Evolutionary conservation across 371 early-diverging fungal species (phyloP), one percentile per base, ranked within the genome.

Genomic region (Rhizomucor miehei): DNA sequence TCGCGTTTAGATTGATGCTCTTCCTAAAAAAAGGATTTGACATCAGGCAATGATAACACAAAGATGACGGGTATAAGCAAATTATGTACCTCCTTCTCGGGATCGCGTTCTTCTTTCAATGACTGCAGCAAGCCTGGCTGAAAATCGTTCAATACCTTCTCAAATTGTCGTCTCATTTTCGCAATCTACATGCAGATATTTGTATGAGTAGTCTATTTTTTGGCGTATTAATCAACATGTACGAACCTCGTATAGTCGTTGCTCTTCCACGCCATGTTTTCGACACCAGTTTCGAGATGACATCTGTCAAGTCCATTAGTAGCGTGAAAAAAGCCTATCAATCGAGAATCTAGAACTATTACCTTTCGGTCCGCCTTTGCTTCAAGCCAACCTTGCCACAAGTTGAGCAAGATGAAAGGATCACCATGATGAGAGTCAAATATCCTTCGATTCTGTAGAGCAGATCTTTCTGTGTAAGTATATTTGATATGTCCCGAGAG

Each of bases 211-310:
- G 36, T 12, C 13, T 38, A 56, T 29, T 6, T 6, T 17, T 24
- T 12, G 19, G 25, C 17, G 14, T 13, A 17, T 12, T 24, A 43
- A 13, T 25, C 14, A 40, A 19, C 6, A 34, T 35, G n/a, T 44
- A 23, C 0, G 19, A 63, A 85, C 85, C 67, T 88, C 89, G 59
- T 86, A 88, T 35, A 88, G 48, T 24, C 89, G 71, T 25, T 86
- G 86, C 48, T 88, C 89, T 62, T 86, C 87, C 1, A 86, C 57
- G 1, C 86, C 82, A 57, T 77, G 78, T n/a, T 75, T 64, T 47
- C 60, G 70, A 57, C 86, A 86, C 89, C 89, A 88, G 37, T 62
- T 72, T 35, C 73, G 65, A 9, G 85, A 82, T 0, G 81, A 79
- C 44, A 60, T 60, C 72, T 78, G 43, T 19, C 8, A 29, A n/a